A percentile compares a stretch with the other conserved stretches of the same genome.
Evolutionary conservation across 192 early-diverging fungal genomes (phyloP).

Genomic region (Dissophora globulifera): DNA sequence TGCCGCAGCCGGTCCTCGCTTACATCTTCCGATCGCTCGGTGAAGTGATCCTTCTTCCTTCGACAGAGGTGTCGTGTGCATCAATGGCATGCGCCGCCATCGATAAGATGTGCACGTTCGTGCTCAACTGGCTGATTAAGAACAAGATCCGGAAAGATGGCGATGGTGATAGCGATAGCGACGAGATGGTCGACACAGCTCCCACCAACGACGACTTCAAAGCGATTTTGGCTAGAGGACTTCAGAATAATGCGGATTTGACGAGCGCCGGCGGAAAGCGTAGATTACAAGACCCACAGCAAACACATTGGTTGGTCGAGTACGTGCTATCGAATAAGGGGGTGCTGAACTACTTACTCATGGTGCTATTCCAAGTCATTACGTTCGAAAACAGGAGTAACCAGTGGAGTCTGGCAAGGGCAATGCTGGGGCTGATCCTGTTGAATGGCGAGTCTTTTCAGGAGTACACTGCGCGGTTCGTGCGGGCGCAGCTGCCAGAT

Average conservation of each 20-base stretch:
- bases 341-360: conserved; percentile 70
- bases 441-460: conserved; percentile 67
- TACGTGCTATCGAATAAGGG: conserved; percentile 67
- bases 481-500: conserved; percentile 31
- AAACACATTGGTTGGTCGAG: conserved; percentile 64
- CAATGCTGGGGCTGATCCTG: conserved; percentile 81
- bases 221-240: background rate
- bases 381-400: conserved; percentile 84
- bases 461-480: conserved; percentile 21
- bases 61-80: conserved; percentile 40
- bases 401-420: conserved; percentile 85
- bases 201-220: background rate
- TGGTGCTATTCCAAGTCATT: conserved; percentile 75
- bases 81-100: conserved; percentile 75
- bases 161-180: conserved; percentile 1
- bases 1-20: conserved; percentile 66
- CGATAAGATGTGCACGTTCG: conserved; percentile 76
- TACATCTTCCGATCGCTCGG: conserved; percentile 78
- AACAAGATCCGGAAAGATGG: conserved; percentile 29
- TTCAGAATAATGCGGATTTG: background rate
- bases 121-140: conserved; percentile 60
- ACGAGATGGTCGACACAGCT: conserved; percentile 26
- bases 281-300: conserved; percentile 3
- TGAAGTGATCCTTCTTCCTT: conserved; percentile 67
- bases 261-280: background rate